phyloP scores from a whole-genome alignment of 371 early-diverging fungal genomes.

The Mucor saturninus region DNA sequence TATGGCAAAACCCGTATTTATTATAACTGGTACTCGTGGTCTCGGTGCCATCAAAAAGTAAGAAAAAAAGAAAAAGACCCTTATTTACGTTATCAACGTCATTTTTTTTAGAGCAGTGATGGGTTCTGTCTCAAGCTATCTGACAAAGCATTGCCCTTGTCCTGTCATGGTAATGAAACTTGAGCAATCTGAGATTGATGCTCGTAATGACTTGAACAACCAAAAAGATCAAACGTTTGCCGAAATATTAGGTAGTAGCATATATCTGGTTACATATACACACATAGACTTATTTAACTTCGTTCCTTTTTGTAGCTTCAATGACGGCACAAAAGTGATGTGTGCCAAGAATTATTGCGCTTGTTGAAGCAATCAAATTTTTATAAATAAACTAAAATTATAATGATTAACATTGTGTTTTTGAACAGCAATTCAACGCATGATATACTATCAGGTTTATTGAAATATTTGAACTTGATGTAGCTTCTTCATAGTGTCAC shows the following conservation, averaged over 20 bases:
- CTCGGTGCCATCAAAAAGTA: constrained; percentile 37
- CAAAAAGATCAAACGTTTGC: constrained; percentile 22
- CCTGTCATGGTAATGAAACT: constrained; percentile 42
- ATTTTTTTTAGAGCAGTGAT: constrained; percentile 24
- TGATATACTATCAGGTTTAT: no score
- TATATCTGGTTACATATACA: neutral
- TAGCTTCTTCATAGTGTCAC: no score
- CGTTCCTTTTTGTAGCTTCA: no score
- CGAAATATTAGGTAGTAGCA: constrained; percentile 23
- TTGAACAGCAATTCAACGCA: no score
- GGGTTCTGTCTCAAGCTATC: constrained; percentile 43
- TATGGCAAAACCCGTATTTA: constrained; percentile 28
- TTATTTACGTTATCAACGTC: neutral
- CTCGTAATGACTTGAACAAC: constrained; percentile 23
- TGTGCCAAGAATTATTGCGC: no score
- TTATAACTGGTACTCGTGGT: constrained; percentile 40
- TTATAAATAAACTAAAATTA: no score
- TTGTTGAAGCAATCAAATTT: no score
- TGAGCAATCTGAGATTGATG: constrained; percentile 35
- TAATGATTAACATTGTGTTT: no score
- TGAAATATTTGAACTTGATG: no score
- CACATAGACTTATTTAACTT: no score
- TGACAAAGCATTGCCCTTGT: constrained; percentile 40
- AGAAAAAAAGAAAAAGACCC: neutral
- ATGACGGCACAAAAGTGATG: no score